Evolutionary conservation across 2,329 filamentous ascomycete genomes (phyloP).

Genomic region (Penicillium corylophilum): DNA sequence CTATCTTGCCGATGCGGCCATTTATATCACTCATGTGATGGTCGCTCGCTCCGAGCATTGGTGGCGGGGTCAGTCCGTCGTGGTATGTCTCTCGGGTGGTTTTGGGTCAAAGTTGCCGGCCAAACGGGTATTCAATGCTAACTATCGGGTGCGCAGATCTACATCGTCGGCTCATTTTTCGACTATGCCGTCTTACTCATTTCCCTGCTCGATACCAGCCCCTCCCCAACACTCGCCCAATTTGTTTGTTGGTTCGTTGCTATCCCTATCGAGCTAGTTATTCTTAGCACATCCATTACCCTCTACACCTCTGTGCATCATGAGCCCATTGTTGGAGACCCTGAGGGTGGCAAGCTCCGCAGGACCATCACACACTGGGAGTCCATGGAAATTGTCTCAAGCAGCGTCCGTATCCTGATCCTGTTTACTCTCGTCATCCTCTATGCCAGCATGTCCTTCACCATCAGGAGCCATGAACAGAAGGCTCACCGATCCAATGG

Average conservation of each 20-base stretch:
- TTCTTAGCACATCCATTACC: constrained; percentile 67
- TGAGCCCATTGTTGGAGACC: constrained; percentile 57
- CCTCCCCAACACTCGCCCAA: constrained; percentile 77
- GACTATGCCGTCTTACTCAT: constrained; percentile 83
- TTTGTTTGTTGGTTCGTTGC: constrained; percentile 75
- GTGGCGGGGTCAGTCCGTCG: constrained; percentile 79
- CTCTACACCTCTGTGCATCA: constrained; percentile 68
- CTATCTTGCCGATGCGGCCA: constrained; percentile 71
- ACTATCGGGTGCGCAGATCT: constrained; percentile 60
- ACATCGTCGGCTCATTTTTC: constrained; percentile 80
- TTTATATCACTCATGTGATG: constrained; percentile 74
- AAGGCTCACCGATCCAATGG: constrained; percentile 36
- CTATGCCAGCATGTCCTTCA: constrained; percentile 54
- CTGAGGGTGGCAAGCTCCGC: constrained; percentile 42
- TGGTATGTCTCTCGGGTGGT: constrained; percentile 55
- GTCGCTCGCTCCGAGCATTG: constrained; percentile 63
- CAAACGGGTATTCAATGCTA: constrained; percentile 4
- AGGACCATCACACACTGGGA: constrained; percentile 45
- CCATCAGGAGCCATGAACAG: constrained; percentile 43
- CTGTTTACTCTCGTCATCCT: constrained; percentile 61
- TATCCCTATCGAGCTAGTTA: constrained; percentile 68
- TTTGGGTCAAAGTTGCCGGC: not conserved
- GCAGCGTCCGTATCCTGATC: constrained; percentile 66
- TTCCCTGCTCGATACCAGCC: constrained; percentile 78
- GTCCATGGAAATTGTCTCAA: constrained; percentile 51